phyloP scores from a whole-genome alignment of 2,329 filamentous ascomycete species.

The Keithomyces neogunnii region DNA sequence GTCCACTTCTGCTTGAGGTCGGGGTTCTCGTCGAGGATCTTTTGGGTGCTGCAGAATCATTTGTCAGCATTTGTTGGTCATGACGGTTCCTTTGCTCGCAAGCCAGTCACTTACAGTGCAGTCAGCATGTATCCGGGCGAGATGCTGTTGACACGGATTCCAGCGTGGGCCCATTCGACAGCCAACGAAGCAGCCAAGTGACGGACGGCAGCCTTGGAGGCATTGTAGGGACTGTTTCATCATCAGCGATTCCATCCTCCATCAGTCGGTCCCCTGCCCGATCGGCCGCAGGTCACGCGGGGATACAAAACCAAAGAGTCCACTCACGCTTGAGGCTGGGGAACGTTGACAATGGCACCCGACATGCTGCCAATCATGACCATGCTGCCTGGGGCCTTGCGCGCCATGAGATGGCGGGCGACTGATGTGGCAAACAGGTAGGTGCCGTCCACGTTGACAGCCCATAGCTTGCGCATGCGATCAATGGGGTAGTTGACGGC shows the following conservation, averaged over 20 bases:
- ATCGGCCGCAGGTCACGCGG: neutral
- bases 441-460: constrained; percentile 86
- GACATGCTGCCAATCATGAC: constrained; percentile 96
- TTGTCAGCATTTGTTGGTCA: neutral
- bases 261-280: neutral
- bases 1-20: constrained; percentile 87
- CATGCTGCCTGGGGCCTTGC: constrained; percentile 72
- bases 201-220: constrained; percentile 82
- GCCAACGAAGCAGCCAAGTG: constrained; percentile 82
- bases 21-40: constrained; percentile 89
- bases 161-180: constrained; percentile 84
- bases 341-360: constrained; percentile 86
- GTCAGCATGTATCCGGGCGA: constrained; percentile 96
- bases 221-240: constrained; percentile 65
- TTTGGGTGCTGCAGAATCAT: constrained; percentile 58
- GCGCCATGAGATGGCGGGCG: constrained; percentile 80
- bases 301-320: neutral
- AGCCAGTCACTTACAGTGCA: constrained; percentile 57
- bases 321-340: constrained; percentile 72
- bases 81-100: neutral
- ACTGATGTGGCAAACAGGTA: constrained; percentile 81
- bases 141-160: constrained; percentile 92
- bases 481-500: constrained; percentile 86
- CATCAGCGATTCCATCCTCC: too few relatives aligned
- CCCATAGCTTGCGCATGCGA: constrained; percentile 87